Conservation (phyloP, 2,329 filamentous ascomycete genomes). For the Capronia coronata region DNA sequence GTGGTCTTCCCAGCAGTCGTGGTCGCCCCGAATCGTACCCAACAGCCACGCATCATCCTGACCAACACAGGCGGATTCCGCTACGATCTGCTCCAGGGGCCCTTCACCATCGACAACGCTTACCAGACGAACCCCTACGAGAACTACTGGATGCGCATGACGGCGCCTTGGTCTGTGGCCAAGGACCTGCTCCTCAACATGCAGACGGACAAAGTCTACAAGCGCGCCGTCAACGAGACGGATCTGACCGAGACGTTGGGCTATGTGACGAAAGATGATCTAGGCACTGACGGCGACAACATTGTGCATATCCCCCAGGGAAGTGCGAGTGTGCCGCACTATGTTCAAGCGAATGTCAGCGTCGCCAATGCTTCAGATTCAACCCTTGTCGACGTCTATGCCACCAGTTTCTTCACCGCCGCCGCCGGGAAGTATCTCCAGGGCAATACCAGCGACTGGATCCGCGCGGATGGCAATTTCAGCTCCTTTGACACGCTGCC, state of each 20-base stretch:
- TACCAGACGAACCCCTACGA: conserved; percentile 30
- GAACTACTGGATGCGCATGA: conserved; percentile 31
- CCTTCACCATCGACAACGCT: conserved; percentile 48
- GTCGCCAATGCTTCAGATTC: conserved; percentile 14
- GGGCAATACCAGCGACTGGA: conserved; percentile 24
- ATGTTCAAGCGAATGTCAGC: conserved; percentile 33
- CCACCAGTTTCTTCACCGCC: conserved; percentile 22
- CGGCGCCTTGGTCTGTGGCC: conserved; percentile 32
- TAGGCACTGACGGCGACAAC: conserved; percentile 34
- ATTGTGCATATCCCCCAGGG: conserved; percentile 32
- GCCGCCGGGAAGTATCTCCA: conserved; percentile 21
- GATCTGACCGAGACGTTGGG: conserved; percentile 26
- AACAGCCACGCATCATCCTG: conserved; percentile 51
- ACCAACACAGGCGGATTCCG: conserved; percentile 56
- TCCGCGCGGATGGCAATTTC: conserved; percentile 19
- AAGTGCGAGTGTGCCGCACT: conserved; percentile 27
- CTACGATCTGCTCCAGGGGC: conserved; percentile 57
- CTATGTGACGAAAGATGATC: conserved; percentile 33
- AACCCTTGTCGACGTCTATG: conserved; percentile 25
- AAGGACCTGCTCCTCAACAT: conserved; percentile 30
- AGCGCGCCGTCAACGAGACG: conserved; percentile 24
- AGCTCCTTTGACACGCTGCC: conserved; percentile 25
- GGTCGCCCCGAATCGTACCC: conserved; percentile 46
- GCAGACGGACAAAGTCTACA: conserved; percentile 30
- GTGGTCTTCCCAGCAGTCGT: conserved; percentile 47